Base-by-base conservation (phyloP, 2,329 filamentous ascomycete genomes). In the Pochonia chlamydosporia region DNA sequence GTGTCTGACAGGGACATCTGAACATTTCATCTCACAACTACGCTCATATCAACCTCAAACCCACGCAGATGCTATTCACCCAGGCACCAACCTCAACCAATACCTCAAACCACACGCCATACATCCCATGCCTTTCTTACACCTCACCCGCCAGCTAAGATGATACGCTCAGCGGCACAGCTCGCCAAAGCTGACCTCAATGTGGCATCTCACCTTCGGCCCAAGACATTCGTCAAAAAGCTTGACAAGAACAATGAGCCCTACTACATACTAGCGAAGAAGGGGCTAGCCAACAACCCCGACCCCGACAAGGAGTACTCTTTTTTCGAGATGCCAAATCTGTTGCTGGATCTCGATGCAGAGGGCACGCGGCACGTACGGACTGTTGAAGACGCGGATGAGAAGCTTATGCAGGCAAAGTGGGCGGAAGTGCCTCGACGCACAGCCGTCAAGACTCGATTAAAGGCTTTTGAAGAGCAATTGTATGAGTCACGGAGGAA, bases 311-410 rank as follows among this genome's bases (percentile, higher is more conserved):
- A 40, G 7, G 35, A 56, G 9, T 28, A 54, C 40, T 54, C 63
- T n/a, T 63, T 68, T 49, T 69, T 71, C 50, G 57, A 71, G 21
- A 61, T 74, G 35, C 67, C 72, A 11, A 46, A 65, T 16, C 51
- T 73, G 10, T 57, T 79, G 3, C 64, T 81, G 33, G 74, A 81
- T 49, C 72, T 81, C 33, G 77, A 80, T 52, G 71, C 73, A 39
- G 67, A 72, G 50, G 65, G 70, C 18, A 70, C 57, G 52, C 61
- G 56, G 1, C 58, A 64, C 40, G 74, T 79, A 33, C 72, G 75
- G 24, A 56, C 60, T 3, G 71, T 62, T 46, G 61, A 68, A 40
- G 53, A 64, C 3, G 52, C 55, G 4, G 63, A 73, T 39, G 70
- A 71, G 45, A 56, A 52, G n/a, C 52, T 44, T 3, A 60, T 65